phyloP scores from a whole-genome alignment of 345 rosid genomes.

The Rhizophora apiculata region DNA sequence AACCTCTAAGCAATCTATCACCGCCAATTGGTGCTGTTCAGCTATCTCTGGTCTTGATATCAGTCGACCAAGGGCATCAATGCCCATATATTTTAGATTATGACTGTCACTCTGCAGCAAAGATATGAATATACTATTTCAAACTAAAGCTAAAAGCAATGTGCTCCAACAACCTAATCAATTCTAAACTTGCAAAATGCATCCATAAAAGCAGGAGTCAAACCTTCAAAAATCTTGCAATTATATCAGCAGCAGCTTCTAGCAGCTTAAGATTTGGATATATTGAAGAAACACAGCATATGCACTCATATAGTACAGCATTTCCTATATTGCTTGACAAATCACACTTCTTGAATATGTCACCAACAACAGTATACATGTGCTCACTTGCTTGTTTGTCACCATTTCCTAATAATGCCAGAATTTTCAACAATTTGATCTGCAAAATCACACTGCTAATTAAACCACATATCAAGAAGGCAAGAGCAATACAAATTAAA shows the following conservation, averaged over 20 bases:
- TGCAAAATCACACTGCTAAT: conserved; percentile 27
- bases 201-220: conserved; percentile 15
- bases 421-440: conserved; percentile 90
- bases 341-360: conserved; percentile 85
- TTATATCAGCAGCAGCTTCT: conserved; percentile 85
- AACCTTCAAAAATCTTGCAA: conserved; percentile 92
- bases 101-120: conserved; percentile 89
- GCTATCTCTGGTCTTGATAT: conserved; percentile 89
- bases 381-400: conserved; percentile 92
- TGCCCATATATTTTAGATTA: conserved; percentile 93
- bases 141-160: not conserved
- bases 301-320: conserved; percentile 83
- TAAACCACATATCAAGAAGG: too few relatives aligned
- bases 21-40: conserved; percentile 97
- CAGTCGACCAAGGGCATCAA: conserved; percentile 90
- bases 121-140: conserved; percentile 13
- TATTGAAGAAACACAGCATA: conserved; percentile 87
- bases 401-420: conserved; percentile 91
- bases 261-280: conserved; percentile 76
- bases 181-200: conserved; percentile 9
- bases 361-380: conserved; percentile 91
- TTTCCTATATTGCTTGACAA: conserved; percentile 87
- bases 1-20: conserved; percentile 98
- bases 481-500: too few relatives aligned
- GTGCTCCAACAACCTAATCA: not conserved